Percentiles rank a stretch among this genome's conserved stretches.
Conservation (phyloP, 148 eudicot species). For the Spergularia marina region DNA sequence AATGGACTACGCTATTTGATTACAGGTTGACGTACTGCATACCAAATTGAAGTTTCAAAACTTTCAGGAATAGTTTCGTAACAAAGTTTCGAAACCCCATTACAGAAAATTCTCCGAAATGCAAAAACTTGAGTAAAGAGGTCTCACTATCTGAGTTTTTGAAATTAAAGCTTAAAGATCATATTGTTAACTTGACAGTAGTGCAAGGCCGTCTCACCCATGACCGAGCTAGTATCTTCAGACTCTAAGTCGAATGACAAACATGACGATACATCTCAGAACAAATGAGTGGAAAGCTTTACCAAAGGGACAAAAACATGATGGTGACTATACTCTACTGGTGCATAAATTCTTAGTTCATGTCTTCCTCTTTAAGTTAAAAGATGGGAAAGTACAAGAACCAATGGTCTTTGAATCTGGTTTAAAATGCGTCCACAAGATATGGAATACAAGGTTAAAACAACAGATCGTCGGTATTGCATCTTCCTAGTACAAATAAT, state of each 20-base stretch:
- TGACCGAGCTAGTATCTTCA: no score
- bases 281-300: conserved; percentile 10
- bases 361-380: conserved; percentile 7
- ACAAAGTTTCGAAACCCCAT: no score
- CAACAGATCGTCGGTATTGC: conserved; percentile 7
- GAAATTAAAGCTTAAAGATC: no score
- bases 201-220: no score
- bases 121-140: no score
- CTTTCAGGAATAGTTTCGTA: background rate
- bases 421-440: conserved; percentile 6
- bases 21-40: background rate
- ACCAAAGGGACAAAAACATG: conserved; percentile 9
- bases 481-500: conserved; percentile 6
- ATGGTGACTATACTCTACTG: conserved; percentile 13
- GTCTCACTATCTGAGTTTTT: no score
- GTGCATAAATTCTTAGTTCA: conserved; percentile 13
- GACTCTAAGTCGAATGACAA: no score
- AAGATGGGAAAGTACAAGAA: conserved; percentile 3
- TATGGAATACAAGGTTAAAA: conserved; percentile 15
- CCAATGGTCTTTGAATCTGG: conserved; percentile 12
- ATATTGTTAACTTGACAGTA: no score
- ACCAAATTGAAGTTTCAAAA: background rate
- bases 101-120: no score
- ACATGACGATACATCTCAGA: background rate
- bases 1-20: background rate